A percentile compares a stretch with the other conserved stretches of the same genome.
phyloP scores from a whole-genome alignment of 2,329 filamentous ascomycete species.

The Pseudonectria foliicola region DNA sequence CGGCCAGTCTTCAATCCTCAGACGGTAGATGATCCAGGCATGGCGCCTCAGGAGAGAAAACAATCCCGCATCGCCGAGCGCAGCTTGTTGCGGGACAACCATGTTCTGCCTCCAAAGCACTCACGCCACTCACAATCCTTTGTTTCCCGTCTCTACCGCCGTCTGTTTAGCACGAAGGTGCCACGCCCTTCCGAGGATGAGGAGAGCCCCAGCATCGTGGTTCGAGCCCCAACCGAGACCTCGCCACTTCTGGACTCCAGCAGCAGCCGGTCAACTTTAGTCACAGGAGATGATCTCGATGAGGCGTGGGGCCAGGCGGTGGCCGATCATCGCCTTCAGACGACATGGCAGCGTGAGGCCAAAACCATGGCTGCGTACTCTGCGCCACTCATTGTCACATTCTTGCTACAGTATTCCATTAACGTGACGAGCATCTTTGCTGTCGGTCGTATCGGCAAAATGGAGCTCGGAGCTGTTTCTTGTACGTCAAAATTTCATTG shows the following conservation, averaged over 20 bases:
- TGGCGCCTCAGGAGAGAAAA: slow-evolving; percentile 50
- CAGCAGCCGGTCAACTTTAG: slow-evolving; percentile 33
- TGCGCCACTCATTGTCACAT: slow-evolving; percentile 61
- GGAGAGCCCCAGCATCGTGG: slow-evolving; percentile 28
- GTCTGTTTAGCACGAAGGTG: slow-evolving; percentile 51
- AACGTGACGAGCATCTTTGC: slow-evolving; percentile 78
- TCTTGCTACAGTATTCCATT: slow-evolving; percentile 74
- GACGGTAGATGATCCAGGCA: slow-evolving; percentile 35
- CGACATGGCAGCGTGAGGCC: slow-evolving; percentile 84
- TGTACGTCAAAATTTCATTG: slow-evolving; percentile 21
- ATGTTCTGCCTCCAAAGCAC: slow-evolving; percentile 57
- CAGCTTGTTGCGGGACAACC: slow-evolving; percentile 57
- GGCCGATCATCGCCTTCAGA: slow-evolving; percentile 70
- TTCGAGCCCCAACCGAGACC: slow-evolving; percentile 34
- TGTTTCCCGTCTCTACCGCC: slow-evolving; percentile 36
- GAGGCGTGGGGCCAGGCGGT: slow-evolving; percentile 84
- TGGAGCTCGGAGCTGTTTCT: slow-evolving; percentile 41
- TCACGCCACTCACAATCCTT: slow-evolving; percentile 28
- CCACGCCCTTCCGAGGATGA: slow-evolving; percentile 28
- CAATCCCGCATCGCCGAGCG: slow-evolving; percentile 51
- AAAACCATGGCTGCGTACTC: slow-evolving; percentile 72
- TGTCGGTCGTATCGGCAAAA: slow-evolving; percentile 66
- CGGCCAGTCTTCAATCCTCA: slow-evolving; percentile 62
- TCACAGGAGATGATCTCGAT: slow-evolving; percentile 49
- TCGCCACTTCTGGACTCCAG: slow-evolving; percentile 33